Base-by-base conservation (phyloP, 2,329 filamentous ascomycete genomes). In the Raffaelea deltoideospora region DNA sequence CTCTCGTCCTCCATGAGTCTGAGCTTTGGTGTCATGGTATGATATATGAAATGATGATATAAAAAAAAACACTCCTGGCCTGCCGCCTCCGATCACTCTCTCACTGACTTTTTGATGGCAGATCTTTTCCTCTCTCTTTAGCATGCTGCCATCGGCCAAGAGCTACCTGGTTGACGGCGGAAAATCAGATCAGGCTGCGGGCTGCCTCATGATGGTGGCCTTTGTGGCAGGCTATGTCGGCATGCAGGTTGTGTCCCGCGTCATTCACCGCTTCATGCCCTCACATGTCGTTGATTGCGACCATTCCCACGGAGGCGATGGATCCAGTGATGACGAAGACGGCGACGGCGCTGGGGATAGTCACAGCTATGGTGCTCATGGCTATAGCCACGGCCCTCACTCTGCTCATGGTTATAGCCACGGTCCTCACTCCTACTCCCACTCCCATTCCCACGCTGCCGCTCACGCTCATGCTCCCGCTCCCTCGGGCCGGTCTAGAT, bases 1-100 rank as follows among this genome's bases (percentile, higher is more conserved):
- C 67, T 95, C 5, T 87, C 87, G 1, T 76, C 77, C 18, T 95
- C 88, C 0, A 60, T 96, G 42, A 94, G 87, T 57, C 60, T 98
- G 45, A 95, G 86, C 54, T 94, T 94, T 47, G 88, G 90, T 31
- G 87, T 96, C 32, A 93, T 98, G 86, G 87, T 94, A 57, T 45
- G 72, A 53, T 19, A 2, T 13, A n/a, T n/a, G n/a, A n/a, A n/a
- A n/a, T n/a, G n/a, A n/a, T n/a, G n/a, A n/a, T n/a, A n/a, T n/a
- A n/a, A n/a, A n/a, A n/a, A n/a, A n/a, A n/a, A n/a, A n/a, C n/a
- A n/a, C n/a, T n/a, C n/a, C n/a, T n/a, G n/a, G n/a, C n/a, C n/a
- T n/a, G n/a, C n/a, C n/a, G n/a, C n/a, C n/a, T n/a, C n/a, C n/a
- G n/a, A n/a, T n/a, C n/a, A n/a, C n/a, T n/a, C n/a, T n/a, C n/a